These are phyloP conservation scores for Phyllosticta citrichinensis DNA, from an alignment of 2,329 filamentous ascomycete genomes.

Conservation along the genomic window DNA sequence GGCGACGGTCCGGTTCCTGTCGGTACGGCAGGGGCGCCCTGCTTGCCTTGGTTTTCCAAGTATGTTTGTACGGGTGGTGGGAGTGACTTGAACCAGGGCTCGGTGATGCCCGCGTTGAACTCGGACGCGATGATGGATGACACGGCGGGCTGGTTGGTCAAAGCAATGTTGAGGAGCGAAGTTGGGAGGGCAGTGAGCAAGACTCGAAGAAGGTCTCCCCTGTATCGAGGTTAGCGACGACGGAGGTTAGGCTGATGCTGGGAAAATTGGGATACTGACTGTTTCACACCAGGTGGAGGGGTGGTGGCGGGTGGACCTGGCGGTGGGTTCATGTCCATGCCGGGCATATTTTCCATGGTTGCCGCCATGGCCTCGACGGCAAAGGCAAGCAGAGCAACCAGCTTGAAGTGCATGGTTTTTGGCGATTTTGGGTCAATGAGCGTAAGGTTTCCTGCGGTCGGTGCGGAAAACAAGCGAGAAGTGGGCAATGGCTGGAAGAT, in stretches of 20 bases:
- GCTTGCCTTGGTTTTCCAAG: slow-evolving; percentile 18
- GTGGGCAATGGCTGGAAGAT: not conserved
- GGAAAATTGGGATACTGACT: not conserved
- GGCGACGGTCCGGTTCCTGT: not conserved
- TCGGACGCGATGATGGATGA: slow-evolving; percentile 33
- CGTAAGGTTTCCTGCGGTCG: not conserved
- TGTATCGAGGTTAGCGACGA: not conserved
- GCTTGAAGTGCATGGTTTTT: slow-evolving; percentile 22
- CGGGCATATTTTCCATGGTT: not conserved
- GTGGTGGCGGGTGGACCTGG: not conserved
- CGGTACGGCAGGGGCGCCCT: not conserved
- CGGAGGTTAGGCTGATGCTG: not conserved
- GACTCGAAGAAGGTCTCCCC: slow-evolving; percentile 14
- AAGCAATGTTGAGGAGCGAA: slow-evolving; percentile 28
- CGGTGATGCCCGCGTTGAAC: slow-evolving; percentile 33
- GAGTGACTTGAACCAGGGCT: slow-evolving; percentile 36
- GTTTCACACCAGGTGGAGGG: not conserved
- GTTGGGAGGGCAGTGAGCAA: slow-evolving; percentile 37
- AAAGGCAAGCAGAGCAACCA: slow-evolving; percentile 20
- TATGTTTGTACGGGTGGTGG: slow-evolving; percentile 36
- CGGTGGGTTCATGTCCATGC: not conserved
- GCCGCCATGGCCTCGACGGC: slow-evolving; percentile 16
- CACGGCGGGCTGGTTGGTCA: slow-evolving; percentile 33
- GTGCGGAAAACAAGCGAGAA: not conserved
- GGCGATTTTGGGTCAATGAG: not conserved